Conservation (phyloP, 768 basidiomycete species). For the Lentinula lateritia region DNA sequence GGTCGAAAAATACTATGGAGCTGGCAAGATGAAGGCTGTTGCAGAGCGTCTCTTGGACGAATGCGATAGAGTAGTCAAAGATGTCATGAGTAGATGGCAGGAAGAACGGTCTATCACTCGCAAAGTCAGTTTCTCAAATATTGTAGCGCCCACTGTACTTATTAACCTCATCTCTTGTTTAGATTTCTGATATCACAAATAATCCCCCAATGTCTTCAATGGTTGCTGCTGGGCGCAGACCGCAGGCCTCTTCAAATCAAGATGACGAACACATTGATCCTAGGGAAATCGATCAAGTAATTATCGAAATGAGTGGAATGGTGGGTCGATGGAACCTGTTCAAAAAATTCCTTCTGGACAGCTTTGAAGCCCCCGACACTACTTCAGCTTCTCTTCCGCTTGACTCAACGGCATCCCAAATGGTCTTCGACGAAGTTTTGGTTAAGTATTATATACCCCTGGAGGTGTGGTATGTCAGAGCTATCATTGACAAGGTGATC, state of each 20-base stretch:
- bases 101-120: slow-evolving; percentile 83
- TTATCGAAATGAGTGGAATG: slow-evolving; percentile 89
- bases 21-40: slow-evolving; percentile 79
- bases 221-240: slow-evolving; percentile 24
- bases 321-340: slow-evolving; percentile 90
- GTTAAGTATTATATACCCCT: slow-evolving; percentile 78
- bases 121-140: slow-evolving; percentile 42
- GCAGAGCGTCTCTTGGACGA: slow-evolving; percentile 74
- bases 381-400: slow-evolving; percentile 15
- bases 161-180: neutral
- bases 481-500: slow-evolving; percentile 80
- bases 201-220: slow-evolving; percentile 31
- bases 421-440: slow-evolving; percentile 62
- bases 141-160: neutral
- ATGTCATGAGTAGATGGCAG: slow-evolving; percentile 79
- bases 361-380: slow-evolving; percentile 46
- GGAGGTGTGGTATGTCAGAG: slow-evolving; percentile 88
- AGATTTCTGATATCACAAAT: slow-evolving; percentile 45
- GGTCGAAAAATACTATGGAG: slow-evolving; percentile 96
- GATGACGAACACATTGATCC: slow-evolving; percentile 70
- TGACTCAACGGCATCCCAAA: slow-evolving; percentile 47
- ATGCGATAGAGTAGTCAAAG: slow-evolving; percentile 77
- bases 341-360: slow-evolving; percentile 76
- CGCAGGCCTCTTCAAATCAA: slow-evolving; percentile 17
- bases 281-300: slow-evolving; percentile 83